These are phyloP conservation scores for Pouteria glomerata DNA, from an alignment of 148 eudicot genomes.

Conservation along the genomic window DNA sequence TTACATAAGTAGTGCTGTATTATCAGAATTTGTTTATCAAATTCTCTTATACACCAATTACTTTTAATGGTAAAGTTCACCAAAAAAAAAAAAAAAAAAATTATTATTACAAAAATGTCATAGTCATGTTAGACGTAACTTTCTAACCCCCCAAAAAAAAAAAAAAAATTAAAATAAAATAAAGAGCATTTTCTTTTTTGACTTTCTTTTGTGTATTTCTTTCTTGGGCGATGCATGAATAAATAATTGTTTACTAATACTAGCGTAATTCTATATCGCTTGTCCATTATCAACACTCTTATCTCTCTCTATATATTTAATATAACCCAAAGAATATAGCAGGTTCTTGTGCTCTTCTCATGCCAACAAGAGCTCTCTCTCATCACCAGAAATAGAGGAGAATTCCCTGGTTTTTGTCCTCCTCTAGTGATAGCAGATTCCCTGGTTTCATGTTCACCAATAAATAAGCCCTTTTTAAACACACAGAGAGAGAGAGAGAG, in stretches of 20 bases:
- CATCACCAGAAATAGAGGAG: constrained; percentile 20
- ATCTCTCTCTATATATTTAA: no score
- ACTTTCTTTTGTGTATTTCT: neutral
- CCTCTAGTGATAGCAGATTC: constrained; percentile 17
- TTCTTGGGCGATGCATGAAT: neutral
- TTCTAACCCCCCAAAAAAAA: no score
- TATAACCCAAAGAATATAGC: constrained; percentile 18
- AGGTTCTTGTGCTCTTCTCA: constrained; percentile 9
- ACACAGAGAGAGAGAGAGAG: neutral
- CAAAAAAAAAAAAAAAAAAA: no score
- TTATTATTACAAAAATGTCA: no score
- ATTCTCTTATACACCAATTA: no score
- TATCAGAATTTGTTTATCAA: no score
- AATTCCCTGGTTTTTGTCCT: constrained; percentile 24
- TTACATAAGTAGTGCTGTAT: no score
- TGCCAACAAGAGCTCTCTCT: constrained; percentile 15
- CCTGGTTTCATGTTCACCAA: constrained; percentile 17
- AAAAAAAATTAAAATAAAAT: neutral
- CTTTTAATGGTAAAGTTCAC: no score
- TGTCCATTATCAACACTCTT: no score
- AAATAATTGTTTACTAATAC: no score
- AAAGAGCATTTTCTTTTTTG: neutral
- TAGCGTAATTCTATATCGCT: no score
- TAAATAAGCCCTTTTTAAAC: neutral
- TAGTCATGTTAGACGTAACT: no score